Base-by-base conservation (phyloP, 352 stramenopile species). In the Phytophthora meadii region DNA sequence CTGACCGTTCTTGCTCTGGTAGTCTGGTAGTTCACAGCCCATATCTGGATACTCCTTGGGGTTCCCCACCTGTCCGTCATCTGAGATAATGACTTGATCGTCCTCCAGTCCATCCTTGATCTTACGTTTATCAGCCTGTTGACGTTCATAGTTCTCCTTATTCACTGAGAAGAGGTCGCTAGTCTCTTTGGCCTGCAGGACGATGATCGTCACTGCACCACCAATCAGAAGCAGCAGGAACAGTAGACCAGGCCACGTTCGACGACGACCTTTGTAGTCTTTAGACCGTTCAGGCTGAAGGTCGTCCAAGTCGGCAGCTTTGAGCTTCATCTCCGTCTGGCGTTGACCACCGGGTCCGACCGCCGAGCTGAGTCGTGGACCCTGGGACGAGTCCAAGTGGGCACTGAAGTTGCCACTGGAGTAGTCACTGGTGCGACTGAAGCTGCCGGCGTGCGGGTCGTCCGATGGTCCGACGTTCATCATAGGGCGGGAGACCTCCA, bases 191-290 rank as follows among this genome's bases (percentile, higher is more conserved):
- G 76, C 77, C 2, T 65, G 65, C 25, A 77, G 46, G 3, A 74
- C 72, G 61, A 92, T 86, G 12, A 84, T 45, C 12, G 70, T 65
- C 14, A 61, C 50, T 0, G 77, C 77, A 0, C 61, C 78, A 5
- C 40, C 64, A 3, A 88, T 41, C 15, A 92, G 44, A 0, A 83
- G 36, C 10, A 90, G 19, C 5, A 90, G 37, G 6, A 90, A 15
- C 0, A 92, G 36, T 8, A 90, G 47, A 4, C 82, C 81, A 0
- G 84, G 80, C 80, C 78, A 90, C 24, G 72, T 87, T 11, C 77
- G 70, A 45, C 88, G 79, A 22, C 83, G 81, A n/a, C 85, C 85
- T 45, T 91, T 92, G 72, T 90, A 93, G 67, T 89, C 77, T 7
- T 74, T 72, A 24, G 65, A 74, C 15, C 68, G 60, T 62, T 90